Percentiles rank a stretch among this genome's conserved stretches.
These are phyloP conservation scores for Neoascochyta sp. DNA, from an alignment of 2,329 filamentous ascomycete species.

Conservation along the genomic window DNA sequence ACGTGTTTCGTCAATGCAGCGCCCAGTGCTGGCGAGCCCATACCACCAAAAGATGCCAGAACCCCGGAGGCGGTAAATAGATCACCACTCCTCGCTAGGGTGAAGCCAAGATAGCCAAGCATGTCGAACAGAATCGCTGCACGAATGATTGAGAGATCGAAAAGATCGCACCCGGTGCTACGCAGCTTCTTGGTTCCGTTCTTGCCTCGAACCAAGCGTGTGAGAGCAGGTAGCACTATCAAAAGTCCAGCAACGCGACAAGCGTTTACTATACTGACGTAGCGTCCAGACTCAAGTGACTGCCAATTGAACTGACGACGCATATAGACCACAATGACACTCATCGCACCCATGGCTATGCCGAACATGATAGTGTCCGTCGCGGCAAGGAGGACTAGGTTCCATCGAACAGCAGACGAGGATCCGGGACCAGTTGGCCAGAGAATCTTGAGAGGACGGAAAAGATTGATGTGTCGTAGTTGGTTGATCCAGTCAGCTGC, in stretches of 20 bases:
- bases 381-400: conserved; percentile 74
- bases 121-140: conserved; percentile 72
- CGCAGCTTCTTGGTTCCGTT: conserved; percentile 34
- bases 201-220: conserved; percentile 67
- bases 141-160: conserved; percentile 77
- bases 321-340: conserved; percentile 80
- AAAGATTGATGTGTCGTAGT: conserved; percentile 56
- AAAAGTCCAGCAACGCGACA: conserved; percentile 74
- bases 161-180: conserved; percentile 63
- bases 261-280: conserved; percentile 74
- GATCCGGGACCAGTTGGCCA: conserved; percentile 66
- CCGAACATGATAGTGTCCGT: conserved; percentile 82
- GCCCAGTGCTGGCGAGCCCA: conserved; percentile 81
- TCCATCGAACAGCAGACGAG: conserved; percentile 62
- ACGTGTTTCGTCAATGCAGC: conserved; percentile 88
- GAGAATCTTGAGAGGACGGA: conserved; percentile 74
- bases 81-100: conserved; percentile 57
- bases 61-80: conserved; percentile 71
- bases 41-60: conserved; percentile 72
- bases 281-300: conserved; percentile 73
- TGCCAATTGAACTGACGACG: conserved; percentile 79
- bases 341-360: conserved; percentile 73
- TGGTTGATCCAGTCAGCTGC: conserved; percentile 45
- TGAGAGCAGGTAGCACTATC: conserved; percentile 69
- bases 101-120: conserved; percentile 71